Evolutionary conservation across 2,329 filamentous ascomycete species (phyloP), one percentile per base, ranked within the genome.

Genomic region (Coniella vitis): DNA sequence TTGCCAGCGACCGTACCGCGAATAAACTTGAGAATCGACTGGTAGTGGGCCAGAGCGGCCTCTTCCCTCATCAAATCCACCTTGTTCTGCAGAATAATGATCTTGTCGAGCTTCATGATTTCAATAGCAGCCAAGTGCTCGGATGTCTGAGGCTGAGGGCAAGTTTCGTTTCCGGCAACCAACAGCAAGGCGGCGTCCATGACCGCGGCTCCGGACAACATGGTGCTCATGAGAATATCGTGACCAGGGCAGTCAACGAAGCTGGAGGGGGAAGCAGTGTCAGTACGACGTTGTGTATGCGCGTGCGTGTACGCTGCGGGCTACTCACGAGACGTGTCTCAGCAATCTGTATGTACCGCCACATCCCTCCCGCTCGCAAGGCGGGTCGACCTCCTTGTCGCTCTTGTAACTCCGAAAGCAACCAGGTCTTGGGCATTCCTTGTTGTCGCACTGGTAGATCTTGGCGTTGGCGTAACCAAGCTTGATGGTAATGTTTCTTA

Each of bases 211-310:
- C 93, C 93, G 65, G 93, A 98, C 78, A 98, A 84, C 93, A 98
- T 98, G 62, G 93, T 98, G 73, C 91, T 97, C 93, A 98, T 98
- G 69, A 98, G 90, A 90, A 98, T 98, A 74, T 98, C 93, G 87
- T 98, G 93, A 70, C 93, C 93, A 49, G 93, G 93, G 78, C 93
- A 97, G 71, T 97, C 93, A 59, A 97, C 93, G 68, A 97, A 98
- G 14, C 88, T 91, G 58, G 46, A 29, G 25, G 25, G 25, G 10
- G 5, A 5, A 29, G 25, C 5, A 29, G 25, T 10, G 25, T 29
- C 25, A 29, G 25, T 10, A 29, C 25, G 25, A 29, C 25, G 10
- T 29, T 29, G 25, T 29, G 25, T 10, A 29, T 29, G 25, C 25
- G 25, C 10, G 25, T 29, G 25, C 25, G 25, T 36, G 38, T 22